Conservation (phyloP, 164 flowering plant genomes). For the Liriodendron chinense region DNA sequence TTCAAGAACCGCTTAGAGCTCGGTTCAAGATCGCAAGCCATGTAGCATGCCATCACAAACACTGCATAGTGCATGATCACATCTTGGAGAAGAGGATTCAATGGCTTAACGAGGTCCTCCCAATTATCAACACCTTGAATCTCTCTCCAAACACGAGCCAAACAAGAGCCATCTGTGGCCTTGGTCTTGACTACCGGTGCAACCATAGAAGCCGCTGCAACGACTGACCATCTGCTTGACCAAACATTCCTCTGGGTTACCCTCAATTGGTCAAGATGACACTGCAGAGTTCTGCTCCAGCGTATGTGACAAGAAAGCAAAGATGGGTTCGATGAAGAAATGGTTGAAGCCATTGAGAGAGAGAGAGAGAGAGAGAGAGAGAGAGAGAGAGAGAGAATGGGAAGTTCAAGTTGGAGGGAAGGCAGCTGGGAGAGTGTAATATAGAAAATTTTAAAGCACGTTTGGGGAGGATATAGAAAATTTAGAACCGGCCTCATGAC, state of each 20-base stretch:
- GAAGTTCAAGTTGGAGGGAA: background rate
- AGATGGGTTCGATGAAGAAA: slow-evolving; percentile 3
- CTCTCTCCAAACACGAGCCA: slow-evolving; percentile 60
- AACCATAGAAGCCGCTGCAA: background rate
- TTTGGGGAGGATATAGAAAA: slow-evolving; percentile 33
- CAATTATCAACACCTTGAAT: slow-evolving; percentile 66
- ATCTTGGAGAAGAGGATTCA: slow-evolving; percentile 53
- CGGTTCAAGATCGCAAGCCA: slow-evolving; percentile 71
- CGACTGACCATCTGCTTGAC: background rate
- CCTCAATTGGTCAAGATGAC: slow-evolving; percentile 4
- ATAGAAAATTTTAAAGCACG: slow-evolving; percentile 15
- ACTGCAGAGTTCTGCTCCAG: too few relatives aligned
- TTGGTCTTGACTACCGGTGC: slow-evolving; percentile 7
- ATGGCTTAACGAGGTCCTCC: slow-evolving; percentile 59
- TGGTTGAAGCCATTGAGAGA: slow-evolving; percentile 14
- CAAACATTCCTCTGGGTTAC: background rate
- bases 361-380: background rate
- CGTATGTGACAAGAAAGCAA: background rate
- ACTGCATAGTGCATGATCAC: slow-evolving; percentile 71
- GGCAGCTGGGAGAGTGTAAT: background rate
- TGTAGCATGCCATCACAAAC: slow-evolving; percentile 58
- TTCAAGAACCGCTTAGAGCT: slow-evolving; percentile 55
- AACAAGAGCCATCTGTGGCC: background rate
- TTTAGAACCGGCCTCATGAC: too few relatives aligned
- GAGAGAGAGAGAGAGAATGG: background rate